Evolutionary conservation across 2,329 filamentous ascomycete genomes (phyloP).

Genomic region (Niveomyces coronatus): DNA sequence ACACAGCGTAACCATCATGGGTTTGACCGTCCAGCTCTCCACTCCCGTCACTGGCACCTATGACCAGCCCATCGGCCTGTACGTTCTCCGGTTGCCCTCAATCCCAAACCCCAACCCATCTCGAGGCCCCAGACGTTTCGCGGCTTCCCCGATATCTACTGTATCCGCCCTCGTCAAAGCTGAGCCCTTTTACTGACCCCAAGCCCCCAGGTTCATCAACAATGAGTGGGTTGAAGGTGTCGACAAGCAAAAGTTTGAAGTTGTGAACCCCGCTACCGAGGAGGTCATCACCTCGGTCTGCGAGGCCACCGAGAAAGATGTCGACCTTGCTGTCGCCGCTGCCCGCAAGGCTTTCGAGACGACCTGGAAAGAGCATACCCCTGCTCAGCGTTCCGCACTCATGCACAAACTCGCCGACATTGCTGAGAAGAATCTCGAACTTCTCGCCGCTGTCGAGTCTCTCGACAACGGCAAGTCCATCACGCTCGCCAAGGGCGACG

Average conservation of each 20-base stretch:
- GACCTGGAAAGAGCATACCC: slow-evolving; percentile 56
- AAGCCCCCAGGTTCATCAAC: slow-evolving; percentile 67
- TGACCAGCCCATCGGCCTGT: slow-evolving; percentile 53
- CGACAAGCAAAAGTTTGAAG: slow-evolving; percentile 85
- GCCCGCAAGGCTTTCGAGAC: slow-evolving; percentile 80
- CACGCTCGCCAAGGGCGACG: slow-evolving; percentile 64
- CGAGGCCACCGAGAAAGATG: slow-evolving; percentile 83
- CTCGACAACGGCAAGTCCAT: slow-evolving; percentile 84
- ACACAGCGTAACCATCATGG: slow-evolving; percentile 26
- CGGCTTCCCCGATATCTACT: too few species aligned
- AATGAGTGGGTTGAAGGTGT: slow-evolving; percentile 73
- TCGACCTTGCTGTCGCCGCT: slow-evolving; percentile 69
- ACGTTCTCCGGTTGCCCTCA: too few species aligned
- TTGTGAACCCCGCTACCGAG: slow-evolving; percentile 80
- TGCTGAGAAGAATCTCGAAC: slow-evolving; percentile 65
- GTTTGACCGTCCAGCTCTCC: slow-evolving; percentile 50
- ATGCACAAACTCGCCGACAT: slow-evolving; percentile 72
- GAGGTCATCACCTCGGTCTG: slow-evolving; percentile 73
- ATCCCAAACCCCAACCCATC: too few species aligned
- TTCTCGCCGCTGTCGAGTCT: slow-evolving; percentile 73
- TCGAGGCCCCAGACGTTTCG: too few species aligned
- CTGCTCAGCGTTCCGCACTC: slow-evolving; percentile 58
- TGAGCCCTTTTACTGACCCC: background rate
- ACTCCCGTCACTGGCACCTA: slow-evolving; percentile 54
- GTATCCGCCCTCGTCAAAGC: too few species aligned